A percentile compares a stretch with the other conserved stretches of the same genome.
Conservation (phyloP, 768 basidiomycete species). For the Lyophyllum decastes region DNA sequence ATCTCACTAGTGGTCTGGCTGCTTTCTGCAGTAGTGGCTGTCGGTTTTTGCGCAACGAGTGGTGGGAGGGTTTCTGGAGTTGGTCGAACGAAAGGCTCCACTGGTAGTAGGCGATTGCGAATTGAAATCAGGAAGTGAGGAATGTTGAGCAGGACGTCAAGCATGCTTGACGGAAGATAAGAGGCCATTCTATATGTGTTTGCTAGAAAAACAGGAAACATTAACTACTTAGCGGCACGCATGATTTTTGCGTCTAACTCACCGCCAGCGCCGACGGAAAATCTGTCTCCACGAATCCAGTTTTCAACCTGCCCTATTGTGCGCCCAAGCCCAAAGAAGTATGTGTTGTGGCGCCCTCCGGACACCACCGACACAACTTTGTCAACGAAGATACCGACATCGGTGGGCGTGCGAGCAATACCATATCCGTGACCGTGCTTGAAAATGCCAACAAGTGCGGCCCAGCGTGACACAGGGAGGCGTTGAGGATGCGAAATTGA, state of each 20-base stretch:
- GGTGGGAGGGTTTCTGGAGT: constrained; percentile 25
- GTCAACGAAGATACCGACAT: constrained; percentile 59
- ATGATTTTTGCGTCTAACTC: constrained; percentile 19
- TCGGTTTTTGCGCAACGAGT: constrained; percentile 28
- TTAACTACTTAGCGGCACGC: background rate
- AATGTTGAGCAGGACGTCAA: constrained; percentile 66
- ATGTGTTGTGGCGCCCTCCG: constrained; percentile 48
- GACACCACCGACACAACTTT: constrained; percentile 62
- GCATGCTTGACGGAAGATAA: constrained; percentile 60
- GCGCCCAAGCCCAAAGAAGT: constrained; percentile 45
- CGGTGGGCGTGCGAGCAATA: constrained; percentile 52
- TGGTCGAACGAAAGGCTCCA: constrained; percentile 40
- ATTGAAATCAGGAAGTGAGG: constrained; percentile 65
- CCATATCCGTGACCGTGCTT: constrained; percentile 40
- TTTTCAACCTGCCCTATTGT: constrained; percentile 50
- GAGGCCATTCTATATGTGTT: constrained; percentile 72
- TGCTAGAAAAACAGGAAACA: constrained; percentile 41
- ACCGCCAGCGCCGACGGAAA: constrained; percentile 84
- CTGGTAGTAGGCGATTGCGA: constrained; percentile 60
- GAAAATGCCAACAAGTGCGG: constrained; percentile 31
- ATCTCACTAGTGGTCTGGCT: constrained; percentile 3
- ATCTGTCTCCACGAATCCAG: constrained; percentile 66
- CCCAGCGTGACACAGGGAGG: constrained; percentile 27
- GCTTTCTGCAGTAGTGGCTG: constrained; percentile 12
- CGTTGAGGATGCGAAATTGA: constrained; percentile 39